Conservation (phyloP, 169 alveolate genomes). For the Eimeria brunetti region DNA sequence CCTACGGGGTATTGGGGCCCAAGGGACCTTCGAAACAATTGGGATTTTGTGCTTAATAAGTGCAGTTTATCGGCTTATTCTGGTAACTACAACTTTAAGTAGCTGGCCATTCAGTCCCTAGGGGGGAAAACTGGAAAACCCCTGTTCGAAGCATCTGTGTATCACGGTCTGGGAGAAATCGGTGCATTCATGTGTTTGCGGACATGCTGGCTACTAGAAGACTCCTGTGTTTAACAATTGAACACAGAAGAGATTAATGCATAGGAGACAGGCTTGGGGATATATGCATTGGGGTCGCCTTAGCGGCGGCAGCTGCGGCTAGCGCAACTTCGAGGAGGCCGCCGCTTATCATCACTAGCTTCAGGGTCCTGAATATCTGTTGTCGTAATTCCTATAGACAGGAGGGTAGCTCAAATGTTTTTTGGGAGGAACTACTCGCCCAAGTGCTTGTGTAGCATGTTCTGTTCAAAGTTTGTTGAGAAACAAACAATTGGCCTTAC, state of each 20-base stretch:
- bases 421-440: not conserved
- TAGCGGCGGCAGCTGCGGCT: not conserved
- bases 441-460: not conserved
- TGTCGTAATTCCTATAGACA: not conserved
- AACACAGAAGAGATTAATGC: not conserved
- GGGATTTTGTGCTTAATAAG: not conserved
- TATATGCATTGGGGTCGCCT: not conserved
- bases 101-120: not conserved
- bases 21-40: not conserved
- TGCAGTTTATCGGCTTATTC: not conserved
- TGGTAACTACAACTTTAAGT: not conserved
- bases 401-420: not conserved
- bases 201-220: not conserved
- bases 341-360: not conserved
- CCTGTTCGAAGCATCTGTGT: not conserved
- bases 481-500: no score
- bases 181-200: not conserved
- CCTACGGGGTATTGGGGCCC: not conserved
- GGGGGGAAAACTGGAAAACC: no score
- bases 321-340: not conserved
- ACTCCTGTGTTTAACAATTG: not conserved
- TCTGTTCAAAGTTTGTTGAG: no score
- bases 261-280: not conserved
- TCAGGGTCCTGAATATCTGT: not conserved
- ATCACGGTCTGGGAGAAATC: not conserved